Percentiles rank a stretch among this genome's conserved stretches.
Conservation (phyloP, 2,329 filamentous ascomycete species). For the Scleromitrula shiraiana region DNA sequence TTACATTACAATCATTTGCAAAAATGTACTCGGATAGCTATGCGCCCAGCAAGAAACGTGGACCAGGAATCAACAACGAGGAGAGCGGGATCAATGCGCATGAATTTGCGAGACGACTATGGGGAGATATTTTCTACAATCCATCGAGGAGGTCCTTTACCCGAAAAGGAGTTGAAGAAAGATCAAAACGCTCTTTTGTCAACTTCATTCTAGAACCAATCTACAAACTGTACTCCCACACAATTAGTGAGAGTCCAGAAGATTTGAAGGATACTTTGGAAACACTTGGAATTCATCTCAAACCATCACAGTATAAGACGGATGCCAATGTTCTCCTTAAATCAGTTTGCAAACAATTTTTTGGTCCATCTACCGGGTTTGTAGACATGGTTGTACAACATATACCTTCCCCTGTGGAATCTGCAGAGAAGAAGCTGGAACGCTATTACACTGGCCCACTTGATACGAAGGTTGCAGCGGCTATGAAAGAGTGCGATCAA, state of each 20-base stretch:
- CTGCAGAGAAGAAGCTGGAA: constrained; percentile 67
- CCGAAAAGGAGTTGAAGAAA: constrained; percentile 73
- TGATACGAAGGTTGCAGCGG: constrained; percentile 69
- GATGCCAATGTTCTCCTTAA: constrained; percentile 86
- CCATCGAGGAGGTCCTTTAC: constrained; percentile 85
- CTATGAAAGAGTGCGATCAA: constrained; percentile 77
- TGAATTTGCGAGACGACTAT: constrained; percentile 79
- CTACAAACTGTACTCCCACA: constrained; percentile 95
- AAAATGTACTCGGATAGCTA: constrained; percentile 94
- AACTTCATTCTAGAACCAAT: constrained; percentile 94
- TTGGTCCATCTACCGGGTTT: constrained; percentile 80
- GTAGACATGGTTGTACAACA: constrained; percentile 93
- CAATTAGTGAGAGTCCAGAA: constrained; percentile 81
- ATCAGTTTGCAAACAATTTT: constrained; percentile 90
- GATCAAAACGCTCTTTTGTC: constrained; percentile 78
- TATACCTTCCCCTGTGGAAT: constrained; percentile 76
- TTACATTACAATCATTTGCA: constrained; percentile 87
- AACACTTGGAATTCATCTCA: constrained; percentile 74
- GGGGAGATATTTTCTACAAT: constrained; percentile 97
- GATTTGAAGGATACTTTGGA: constrained; percentile 74
- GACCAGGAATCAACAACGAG: constrained; percentile 33
- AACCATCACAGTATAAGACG: constrained; percentile 84
- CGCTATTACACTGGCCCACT: constrained; percentile 87
- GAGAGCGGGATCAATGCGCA: constrained; percentile 56
- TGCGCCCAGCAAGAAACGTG: constrained; percentile 30